These are phyloP conservation scores for Candida maris DNA, from an alignment of 805 yeast species.

Conservation along the genomic window DNA sequence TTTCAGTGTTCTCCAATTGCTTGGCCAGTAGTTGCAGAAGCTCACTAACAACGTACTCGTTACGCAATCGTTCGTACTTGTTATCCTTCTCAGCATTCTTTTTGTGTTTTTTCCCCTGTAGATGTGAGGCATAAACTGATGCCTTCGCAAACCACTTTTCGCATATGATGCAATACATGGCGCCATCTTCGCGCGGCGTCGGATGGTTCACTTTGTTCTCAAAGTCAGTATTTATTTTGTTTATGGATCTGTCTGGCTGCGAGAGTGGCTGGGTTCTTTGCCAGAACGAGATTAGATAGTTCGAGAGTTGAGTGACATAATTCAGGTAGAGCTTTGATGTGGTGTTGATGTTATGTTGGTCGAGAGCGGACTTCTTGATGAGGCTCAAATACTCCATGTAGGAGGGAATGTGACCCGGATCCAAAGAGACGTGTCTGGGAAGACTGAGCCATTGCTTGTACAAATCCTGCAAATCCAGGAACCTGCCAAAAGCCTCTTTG, in stretches of 20 bases:
- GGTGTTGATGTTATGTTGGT: slow-evolving; percentile 22
- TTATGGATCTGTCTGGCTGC: slow-evolving; percentile 33
- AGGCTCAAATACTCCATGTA: slow-evolving; percentile 16
- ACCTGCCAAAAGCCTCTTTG: slow-evolving; percentile 63
- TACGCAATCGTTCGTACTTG: slow-evolving; percentile 4
- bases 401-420: slow-evolving; percentile 13
- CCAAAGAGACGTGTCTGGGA: slow-evolving; percentile 19
- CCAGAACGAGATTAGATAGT: slow-evolving; percentile 50
- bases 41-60: slow-evolving; percentile 38
- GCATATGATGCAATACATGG: slow-evolving; percentile 60
- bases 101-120: slow-evolving; percentile 70
- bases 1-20: slow-evolving; percentile 47
- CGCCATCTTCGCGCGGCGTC: slow-evolving; percentile 20
- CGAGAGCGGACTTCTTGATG: slow-evolving; percentile 14
- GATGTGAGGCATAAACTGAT: slow-evolving; percentile 66
- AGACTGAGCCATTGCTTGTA: slow-evolving; percentile 55
- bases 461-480: slow-evolving; percentile 50
- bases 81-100: slow-evolving; percentile 37
- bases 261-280: slow-evolving; percentile 47
- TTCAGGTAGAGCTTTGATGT: slow-evolving; percentile 34
- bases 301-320: slow-evolving; percentile 44
- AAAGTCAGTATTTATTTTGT: slow-evolving; percentile 22
- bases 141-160: slow-evolving; percentile 57
- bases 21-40: slow-evolving; percentile 37
- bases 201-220: slow-evolving; percentile 3